These are phyloP conservation scores for Microsporum canis DNA, from an alignment of 2,329 filamentous ascomycete genomes.

Conservation along the genomic window DNA sequence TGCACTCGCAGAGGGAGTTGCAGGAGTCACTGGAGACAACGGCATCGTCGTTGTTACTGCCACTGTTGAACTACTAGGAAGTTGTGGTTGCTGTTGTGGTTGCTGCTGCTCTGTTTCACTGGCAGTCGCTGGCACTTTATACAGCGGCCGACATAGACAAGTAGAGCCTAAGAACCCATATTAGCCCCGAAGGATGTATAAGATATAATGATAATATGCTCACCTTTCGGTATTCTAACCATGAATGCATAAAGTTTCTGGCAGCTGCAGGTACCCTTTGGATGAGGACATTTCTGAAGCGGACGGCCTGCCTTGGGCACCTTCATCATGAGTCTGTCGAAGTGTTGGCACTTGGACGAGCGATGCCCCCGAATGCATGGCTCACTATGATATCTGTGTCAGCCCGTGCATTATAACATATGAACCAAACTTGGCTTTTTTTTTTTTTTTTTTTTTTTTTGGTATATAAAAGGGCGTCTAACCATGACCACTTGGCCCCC, in stretches of 20 bases:
- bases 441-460: not conserved
- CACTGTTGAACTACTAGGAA: not conserved
- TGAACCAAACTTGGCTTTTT: not conserved
- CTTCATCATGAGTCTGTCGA: constrained; percentile 40
- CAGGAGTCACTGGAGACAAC: not conserved
- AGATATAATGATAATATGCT: constrained; percentile 5
- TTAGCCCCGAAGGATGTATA: not conserved
- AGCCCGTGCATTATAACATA: not conserved
- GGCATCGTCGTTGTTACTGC: not conserved
- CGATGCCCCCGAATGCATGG: constrained; percentile 40
- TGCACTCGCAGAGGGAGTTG: constrained; percentile 16
- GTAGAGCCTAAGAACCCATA: constrained; percentile 26
- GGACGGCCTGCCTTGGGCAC: constrained; percentile 40
- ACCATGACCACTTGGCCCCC: constrained; percentile 38
- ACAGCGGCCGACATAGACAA: constrained; percentile 33
- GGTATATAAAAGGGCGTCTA: constrained; percentile 9
- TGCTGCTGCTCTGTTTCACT: constrained; percentile 16
- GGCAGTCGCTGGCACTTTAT: constrained; percentile 25
- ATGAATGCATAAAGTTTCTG: constrained; percentile 34
- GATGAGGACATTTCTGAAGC: constrained; percentile 38
- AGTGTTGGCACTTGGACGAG: constrained; percentile 40
- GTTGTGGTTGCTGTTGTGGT: not conserved
- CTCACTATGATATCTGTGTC: constrained; percentile 25
- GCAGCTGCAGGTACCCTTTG: constrained; percentile 33
- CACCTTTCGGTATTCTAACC: constrained; percentile 36